These are phyloP conservation scores for Adansonia gregorii DNA, from an alignment of 441 rosid genomes.

Conservation along the genomic window DNA sequence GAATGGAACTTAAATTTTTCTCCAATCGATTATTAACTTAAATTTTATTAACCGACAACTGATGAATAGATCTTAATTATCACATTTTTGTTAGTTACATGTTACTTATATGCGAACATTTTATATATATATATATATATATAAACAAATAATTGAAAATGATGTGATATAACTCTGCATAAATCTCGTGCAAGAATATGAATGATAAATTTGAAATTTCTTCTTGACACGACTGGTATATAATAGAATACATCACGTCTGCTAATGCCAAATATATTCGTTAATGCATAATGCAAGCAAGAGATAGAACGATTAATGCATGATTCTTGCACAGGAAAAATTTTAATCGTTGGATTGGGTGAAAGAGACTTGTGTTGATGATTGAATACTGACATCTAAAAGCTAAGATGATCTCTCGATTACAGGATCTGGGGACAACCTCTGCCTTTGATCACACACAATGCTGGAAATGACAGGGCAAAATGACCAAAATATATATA, in stretches of 20 bases:
- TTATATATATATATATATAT: too few species aligned
- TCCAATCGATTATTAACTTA: too few species aligned
- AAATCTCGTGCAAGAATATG: not conserved
- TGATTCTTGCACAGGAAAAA: not conserved
- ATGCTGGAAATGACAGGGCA: constrained; percentile 1
- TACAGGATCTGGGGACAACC: constrained; percentile 15
- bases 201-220: not conserved
- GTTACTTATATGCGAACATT: too few species aligned
- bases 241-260: not conserved
- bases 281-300: not conserved
- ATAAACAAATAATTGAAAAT: too few species aligned
- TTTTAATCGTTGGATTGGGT: not conserved
- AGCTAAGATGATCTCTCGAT: not conserved
- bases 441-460: constrained; percentile 4
- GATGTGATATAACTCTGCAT: not conserved
- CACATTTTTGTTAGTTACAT: too few species aligned
- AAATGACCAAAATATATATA: constrained; percentile 6
- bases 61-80: too few species aligned
- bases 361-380: not conserved
- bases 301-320: not conserved
- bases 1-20: too few species aligned
- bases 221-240: not conserved
- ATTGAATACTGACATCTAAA: not conserved
- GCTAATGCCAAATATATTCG: not conserved
- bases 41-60: too few species aligned